These are phyloP conservation scores for Melanogaster broomeanus DNA, from an alignment of 768 basidiomycete genomes.

Conservation along the genomic window DNA sequence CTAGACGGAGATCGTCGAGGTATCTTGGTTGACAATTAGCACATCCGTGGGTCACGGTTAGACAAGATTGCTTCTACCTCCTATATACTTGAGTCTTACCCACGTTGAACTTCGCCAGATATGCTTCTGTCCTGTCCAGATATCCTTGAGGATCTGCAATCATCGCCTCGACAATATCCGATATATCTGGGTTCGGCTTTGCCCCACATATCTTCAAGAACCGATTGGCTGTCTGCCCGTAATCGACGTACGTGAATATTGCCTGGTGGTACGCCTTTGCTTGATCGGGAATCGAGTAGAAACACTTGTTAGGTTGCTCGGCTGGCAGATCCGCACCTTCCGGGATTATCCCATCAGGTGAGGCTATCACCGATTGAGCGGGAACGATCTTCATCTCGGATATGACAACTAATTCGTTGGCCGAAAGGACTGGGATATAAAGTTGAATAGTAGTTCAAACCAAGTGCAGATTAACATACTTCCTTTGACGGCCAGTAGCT, in stretches of 20 bases:
- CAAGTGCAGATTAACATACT: constrained; percentile 33
- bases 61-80: not conserved
- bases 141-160: constrained; percentile 66
- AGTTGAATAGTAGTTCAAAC: not conserved
- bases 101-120: not conserved
- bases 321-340: not conserved
- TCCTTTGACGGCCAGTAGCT: constrained; percentile 56
- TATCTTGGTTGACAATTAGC: constrained; percentile 49
- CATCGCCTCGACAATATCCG: constrained; percentile 69
- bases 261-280: constrained; percentile 58
- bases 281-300: constrained; percentile 46
- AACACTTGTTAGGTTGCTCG: constrained; percentile 62
- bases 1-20: constrained; percentile 73
- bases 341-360: not conserved
- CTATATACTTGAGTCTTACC: not conserved
- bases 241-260: constrained; percentile 83
- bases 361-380: constrained; percentile 18
- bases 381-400: constrained; percentile 67
- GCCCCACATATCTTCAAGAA: constrained; percentile 86
- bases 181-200: constrained; percentile 75
- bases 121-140: constrained; percentile 42
- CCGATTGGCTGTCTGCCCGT: constrained; percentile 70
- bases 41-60: not conserved
- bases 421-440: constrained; percentile 51
- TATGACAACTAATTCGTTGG: constrained; percentile 51